Evolutionary conservation across 257 asterid species (phyloP), one percentile per base, ranked within the genome.

Genomic region (Solanum clarkiae): DNA sequence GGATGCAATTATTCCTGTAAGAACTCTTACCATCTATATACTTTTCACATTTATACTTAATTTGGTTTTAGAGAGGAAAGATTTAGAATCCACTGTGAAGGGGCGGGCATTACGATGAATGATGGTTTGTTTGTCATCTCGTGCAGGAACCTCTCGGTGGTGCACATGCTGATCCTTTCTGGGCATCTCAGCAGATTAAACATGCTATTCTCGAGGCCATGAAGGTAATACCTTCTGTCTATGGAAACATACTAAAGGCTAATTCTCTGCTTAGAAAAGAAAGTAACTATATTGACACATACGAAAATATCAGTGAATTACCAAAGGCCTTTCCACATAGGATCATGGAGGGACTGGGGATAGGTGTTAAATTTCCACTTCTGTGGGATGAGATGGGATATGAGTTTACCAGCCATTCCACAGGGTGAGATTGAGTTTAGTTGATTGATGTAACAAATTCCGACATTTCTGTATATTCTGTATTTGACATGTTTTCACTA

Each of bases 91-190:
- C 8, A 15, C 15, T 45, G 47, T 77, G 63, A 51, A 77, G 82
- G 9, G 3, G 8, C 45, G 9, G 3, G 8, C 45, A 20, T 77
- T 77, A 16, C 47, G 29, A 16, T 44, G 26, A 42, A 77, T 77
- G 44, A 20, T 77, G 47, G 10, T 26, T 51, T 51, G 26, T 77
- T 77, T 66, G 44, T 51, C 68, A 45, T 65, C 80, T 66, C 36
- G 54, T 90, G 88, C 87, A 96, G 99, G 99, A 96, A 92, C 98
- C 99, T 72, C 96, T 96, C 86, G 98, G 98, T 68, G 99, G 99
- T 84, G 99, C 97, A 42, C 99, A 96, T 90, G 92, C 95, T 81
- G 98, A 96, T 91, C 90, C 98, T 68, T 83, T 92, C 84, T 95
- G 98, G 99, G 94, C 98, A 55, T 96, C 99, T 1, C 97, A 92